Evolutionary conservation across 768 basidiomycete species (phyloP), one percentile per base, ranked within the genome.

Genomic region (Suillus brevipes): DNA sequence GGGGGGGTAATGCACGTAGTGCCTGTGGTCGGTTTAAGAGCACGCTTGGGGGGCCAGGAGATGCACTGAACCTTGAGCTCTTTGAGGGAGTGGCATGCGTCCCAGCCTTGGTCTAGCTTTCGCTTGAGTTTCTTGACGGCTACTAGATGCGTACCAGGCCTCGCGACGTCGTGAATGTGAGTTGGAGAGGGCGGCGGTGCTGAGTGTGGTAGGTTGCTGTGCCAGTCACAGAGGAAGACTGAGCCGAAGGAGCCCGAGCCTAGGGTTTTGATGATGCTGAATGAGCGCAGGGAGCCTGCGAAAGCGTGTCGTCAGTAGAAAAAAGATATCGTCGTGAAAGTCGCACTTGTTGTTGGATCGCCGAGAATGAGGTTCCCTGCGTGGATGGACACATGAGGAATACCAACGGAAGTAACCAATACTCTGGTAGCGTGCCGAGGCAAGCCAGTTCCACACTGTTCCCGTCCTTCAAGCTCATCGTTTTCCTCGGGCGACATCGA

Each of bases 221-320:
- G 95, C 97, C 97, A 99, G 84, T 99, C 97, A 78, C 96, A 97
- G 69, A 99, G 86, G 89, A 92, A 95, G 67, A 99, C 97, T 5
- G 95, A 98, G 60, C 97, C 97, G 75, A 99, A 99, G 6, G 97
- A 98, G 62, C 97, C 97, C 76, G 98, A 96, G 56, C 97, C 97
- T 76, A 99, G 87, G 65, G 92, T 90, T 82, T 98, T 99, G 82
- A 99, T 86, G 59, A 93, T 90, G 31, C 95, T 96, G 76, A 96
- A 99, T 23, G 90, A 90, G 71, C 95, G 89, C 63, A 86, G 87
- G 16, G 92, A 94, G 72, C 83, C 95, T 97, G n/a, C 37, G n/a
- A 67, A 65, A 8, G 64, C 14, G 70, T 66, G 40, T 56, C 49
- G 49, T 71, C 66, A 69, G 67, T 53, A 63, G 67, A 28, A 45